Base-by-base conservation (phyloP, 768 basidiomycete species). In the Rhodosporidiobolus odoratus region DNA sequence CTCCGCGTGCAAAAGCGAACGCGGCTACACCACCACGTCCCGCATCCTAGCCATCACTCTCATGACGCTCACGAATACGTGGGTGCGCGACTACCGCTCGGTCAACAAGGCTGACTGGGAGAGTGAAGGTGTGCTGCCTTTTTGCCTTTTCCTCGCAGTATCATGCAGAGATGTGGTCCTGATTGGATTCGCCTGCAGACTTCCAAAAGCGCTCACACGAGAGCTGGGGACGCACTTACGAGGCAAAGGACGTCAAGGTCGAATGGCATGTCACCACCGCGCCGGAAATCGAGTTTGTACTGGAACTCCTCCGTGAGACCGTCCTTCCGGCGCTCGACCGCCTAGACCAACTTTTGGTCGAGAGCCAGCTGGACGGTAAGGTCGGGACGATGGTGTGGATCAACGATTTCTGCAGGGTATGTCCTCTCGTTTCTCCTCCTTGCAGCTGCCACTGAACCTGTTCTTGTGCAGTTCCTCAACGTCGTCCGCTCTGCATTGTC, bases 361-460 rank as follows among this genome's bases (percentile, higher is more conserved):
- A 84, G 35, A 32, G 37, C 23, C 53, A 72, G 43, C 50, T 90
- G 76, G 90, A 90, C 78, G 23, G 27, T 50, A 65, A 85, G 84
- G 80, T 56, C 8, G n/a, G 27, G 76, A 82, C 52, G 75, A 80
- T 35, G 83, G 86, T 30, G 84, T 93, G 91, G 91, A 84, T 88
- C 19, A 92, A 91, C 78, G 89, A 92, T 72, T 91, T 92, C 77
- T 92, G 91, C 81, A 85, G 90, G 84, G 87, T 71, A 41, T 35
- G 69, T 37, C 9, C 15, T 45, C 2, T 5, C 21, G 0, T 3
- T 43, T 2, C 15, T 25, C 3, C 15, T 2, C 17, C 34, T 27
- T 38, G 10, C 41, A n/a, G 41, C n/a, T 9, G n/a, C n/a, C n/a
- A n/a, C 43, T 43, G 43, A 43, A 21, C 43, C 21, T 43, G 13